A percentile compares a stretch with the other conserved stretches of the same genome.
phyloP scores from a whole-genome alignment of 179 eudicot genomes.

The Nepenthes alata region DNA sequence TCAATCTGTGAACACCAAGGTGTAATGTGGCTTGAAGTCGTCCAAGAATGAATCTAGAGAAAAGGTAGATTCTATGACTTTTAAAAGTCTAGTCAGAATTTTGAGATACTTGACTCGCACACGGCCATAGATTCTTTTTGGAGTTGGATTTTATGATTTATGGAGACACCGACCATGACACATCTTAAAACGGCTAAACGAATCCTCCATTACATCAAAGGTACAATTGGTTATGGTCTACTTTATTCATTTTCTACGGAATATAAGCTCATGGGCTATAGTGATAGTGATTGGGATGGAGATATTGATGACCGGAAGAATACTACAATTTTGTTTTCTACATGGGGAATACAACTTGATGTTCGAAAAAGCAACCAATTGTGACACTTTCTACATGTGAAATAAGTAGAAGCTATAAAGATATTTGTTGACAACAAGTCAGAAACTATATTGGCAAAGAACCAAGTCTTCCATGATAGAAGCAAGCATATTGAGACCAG shows the following conservation, averaged over 20 bases:
- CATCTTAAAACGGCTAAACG: background rate
- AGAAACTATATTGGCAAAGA: background rate
- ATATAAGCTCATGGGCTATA: background rate
- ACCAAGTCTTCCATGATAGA: slow-evolving; percentile 3
- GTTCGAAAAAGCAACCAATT: slow-evolving; percentile 10
- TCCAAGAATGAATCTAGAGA: background rate
- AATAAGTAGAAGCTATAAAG: slow-evolving; percentile 2
- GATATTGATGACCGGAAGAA: slow-evolving; percentile 9
- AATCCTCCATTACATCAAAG: background rate
- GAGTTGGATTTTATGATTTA: background rate
- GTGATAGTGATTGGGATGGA: slow-evolving; percentile 8
- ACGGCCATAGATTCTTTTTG: background rate
- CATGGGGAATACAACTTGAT: slow-evolving; percentile 2
- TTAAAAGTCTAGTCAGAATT: background rate
- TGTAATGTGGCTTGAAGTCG: background rate
- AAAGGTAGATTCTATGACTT: background rate
- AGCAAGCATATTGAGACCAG: slow-evolving; percentile 4
- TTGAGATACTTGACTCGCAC: background rate
- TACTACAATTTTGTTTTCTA: slow-evolving; percentile 1
- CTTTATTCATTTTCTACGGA: background rate
- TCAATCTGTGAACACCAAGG: background rate
- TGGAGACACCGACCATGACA: background rate
- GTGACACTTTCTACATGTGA: slow-evolving; percentile 9
- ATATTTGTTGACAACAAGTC: slow-evolving; percentile 5
- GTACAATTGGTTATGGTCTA: background rate